Evolutionary conservation across 1,139 yeast species (phyloP).

Genomic region (Magnusiomyces fungicola): DNA sequence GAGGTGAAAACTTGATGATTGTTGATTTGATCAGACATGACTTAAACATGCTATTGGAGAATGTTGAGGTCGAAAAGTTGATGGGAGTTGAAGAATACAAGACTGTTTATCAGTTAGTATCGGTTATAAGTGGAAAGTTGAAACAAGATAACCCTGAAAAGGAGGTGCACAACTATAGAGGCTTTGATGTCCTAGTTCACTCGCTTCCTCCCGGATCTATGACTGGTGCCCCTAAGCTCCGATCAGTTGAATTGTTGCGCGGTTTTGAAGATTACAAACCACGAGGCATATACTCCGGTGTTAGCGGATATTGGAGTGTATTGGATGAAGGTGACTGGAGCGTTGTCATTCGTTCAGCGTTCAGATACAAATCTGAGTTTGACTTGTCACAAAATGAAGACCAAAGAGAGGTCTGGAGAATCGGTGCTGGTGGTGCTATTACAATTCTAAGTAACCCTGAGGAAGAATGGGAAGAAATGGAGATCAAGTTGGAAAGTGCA

Average conservation of each 20-base stretch:
- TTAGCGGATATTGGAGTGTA: conserved; percentile 90
- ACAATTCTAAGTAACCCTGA: conserved; percentile 75
- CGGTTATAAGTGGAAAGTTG: conserved; percentile 70
- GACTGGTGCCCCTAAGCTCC: conserved; percentile 98
- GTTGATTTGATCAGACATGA: conserved; percentile 94
- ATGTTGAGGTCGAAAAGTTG: conserved; percentile 65
- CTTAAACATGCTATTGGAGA: conserved; percentile 57
- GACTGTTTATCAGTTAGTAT: conserved; percentile 85
- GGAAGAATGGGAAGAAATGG: conserved; percentile 93
- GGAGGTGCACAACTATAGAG: conserved; percentile 38
- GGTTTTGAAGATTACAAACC: conserved; percentile 43
- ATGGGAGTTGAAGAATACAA: conserved; percentile 92
- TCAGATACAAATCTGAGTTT: conserved; percentile 43
- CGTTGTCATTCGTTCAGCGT: conserved; percentile 82
- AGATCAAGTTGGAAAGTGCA: conserved; percentile 70
- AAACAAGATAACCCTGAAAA: conserved; percentile 18
- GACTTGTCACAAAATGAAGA: conserved; percentile 7
- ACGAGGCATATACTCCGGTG: conserved; percentile 91
- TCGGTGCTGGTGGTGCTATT: conserved; percentile 99
- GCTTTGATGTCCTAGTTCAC: conserved; percentile 68
- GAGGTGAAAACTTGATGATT: conserved; percentile 95
- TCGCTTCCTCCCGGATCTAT: conserved; percentile 97
- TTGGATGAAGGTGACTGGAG: conserved; percentile 94
- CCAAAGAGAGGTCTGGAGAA: conserved; percentile 50
- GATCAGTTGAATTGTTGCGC: conserved; percentile 80